Evolutionary conservation across 2,329 filamentous ascomycete genomes (phyloP).

Genomic region (Arthrobotrys sinensis): DNA sequence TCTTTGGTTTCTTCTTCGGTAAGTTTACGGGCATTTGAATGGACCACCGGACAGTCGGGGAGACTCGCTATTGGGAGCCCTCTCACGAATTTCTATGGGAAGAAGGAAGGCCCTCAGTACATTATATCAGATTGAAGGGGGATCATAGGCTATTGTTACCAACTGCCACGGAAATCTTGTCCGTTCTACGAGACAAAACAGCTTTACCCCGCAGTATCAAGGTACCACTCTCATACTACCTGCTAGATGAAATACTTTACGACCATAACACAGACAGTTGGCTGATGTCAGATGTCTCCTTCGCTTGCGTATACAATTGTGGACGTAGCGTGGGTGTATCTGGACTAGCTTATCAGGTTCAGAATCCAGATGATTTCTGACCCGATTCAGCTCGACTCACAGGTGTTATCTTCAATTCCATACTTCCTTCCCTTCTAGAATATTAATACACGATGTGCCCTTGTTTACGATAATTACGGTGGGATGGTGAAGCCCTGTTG

Average conservation of each 20-base stretch:
- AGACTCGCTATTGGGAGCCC: constrained; percentile 40
- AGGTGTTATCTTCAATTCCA: neutral
- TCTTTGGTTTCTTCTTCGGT: constrained; percentile 14
- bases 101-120: neutral
- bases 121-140: constrained; percentile 10
- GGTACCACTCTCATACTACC: constrained; percentile 9
- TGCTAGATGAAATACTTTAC: neutral
- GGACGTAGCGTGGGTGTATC: constrained; percentile 18
- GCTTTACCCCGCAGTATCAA: constrained; percentile 11
- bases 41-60: constrained; percentile 36
- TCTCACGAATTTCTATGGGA: neutral
- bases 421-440: constrained; percentile 28
- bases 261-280: constrained; percentile 1
- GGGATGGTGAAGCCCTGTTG: constrained; percentile 13
- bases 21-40: constrained; percentile 1
- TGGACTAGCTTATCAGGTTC: constrained; percentile 14
- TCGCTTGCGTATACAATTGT: constrained; percentile 27
- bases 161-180: constrained; percentile 14
- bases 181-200: constrained; percentile 16
- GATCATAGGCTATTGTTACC: constrained; percentile 34
- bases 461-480: neutral
- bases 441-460: neutral
- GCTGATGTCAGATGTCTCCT: constrained; percentile 26
- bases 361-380: constrained; percentile 6
- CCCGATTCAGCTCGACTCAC: neutral